These are phyloP conservation scores for Boletus patriciae DNA, from an alignment of 768 basidiomycete genomes.

Conservation along the genomic window DNA sequence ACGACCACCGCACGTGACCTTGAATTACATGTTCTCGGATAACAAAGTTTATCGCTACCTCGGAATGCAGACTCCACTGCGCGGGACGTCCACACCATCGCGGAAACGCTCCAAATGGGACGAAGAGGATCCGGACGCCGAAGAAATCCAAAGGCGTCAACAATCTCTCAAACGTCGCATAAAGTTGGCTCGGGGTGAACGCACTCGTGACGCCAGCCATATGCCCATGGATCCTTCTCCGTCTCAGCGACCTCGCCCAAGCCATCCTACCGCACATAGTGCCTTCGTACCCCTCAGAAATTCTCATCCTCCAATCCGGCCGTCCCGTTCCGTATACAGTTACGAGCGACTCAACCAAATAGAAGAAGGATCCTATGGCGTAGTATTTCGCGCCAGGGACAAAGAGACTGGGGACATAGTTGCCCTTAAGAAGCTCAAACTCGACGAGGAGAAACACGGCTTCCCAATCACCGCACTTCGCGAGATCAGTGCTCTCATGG, in stretches of 20 bases:
- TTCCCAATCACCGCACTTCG: slow-evolving; percentile 97
- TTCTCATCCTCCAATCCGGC: slow-evolving; percentile 72
- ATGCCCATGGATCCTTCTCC: slow-evolving; percentile 18
- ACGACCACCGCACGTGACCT: slow-evolving; percentile 13
- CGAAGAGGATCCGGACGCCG: slow-evolving; percentile 44
- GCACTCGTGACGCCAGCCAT: slow-evolving; percentile 17
- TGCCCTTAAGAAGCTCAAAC: slow-evolving; percentile 95
- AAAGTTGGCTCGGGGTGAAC: slow-evolving; percentile 39
- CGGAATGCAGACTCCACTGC: slow-evolving; percentile 24
- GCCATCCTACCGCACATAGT: slow-evolving; percentile 46
- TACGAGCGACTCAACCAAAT: slow-evolving; percentile 97
- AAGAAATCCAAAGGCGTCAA: slow-evolving; percentile 35
- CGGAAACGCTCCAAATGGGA: slow-evolving; percentile 81
- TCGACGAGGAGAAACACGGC: slow-evolving; percentile 98
- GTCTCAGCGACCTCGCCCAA: slow-evolving; percentile 13
- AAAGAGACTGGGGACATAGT: slow-evolving; percentile 95
- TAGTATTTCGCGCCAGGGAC: slow-evolving; percentile 95
- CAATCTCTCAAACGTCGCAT: slow-evolving; percentile 55
- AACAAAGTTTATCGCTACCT: slow-evolving; percentile 21
- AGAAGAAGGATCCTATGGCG: slow-evolving; percentile 97
- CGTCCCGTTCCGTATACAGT: slow-evolving; percentile 91
- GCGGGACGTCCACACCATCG: slow-evolving; percentile 50
- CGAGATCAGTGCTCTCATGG: slow-evolving; percentile 96
- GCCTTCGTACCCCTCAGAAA: slow-evolving; percentile 74
- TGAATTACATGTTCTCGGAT: neutral